Evolutionary conservation across 305 asterid genomes (phyloP).

Genomic region (Petunia hybrid): DNA sequence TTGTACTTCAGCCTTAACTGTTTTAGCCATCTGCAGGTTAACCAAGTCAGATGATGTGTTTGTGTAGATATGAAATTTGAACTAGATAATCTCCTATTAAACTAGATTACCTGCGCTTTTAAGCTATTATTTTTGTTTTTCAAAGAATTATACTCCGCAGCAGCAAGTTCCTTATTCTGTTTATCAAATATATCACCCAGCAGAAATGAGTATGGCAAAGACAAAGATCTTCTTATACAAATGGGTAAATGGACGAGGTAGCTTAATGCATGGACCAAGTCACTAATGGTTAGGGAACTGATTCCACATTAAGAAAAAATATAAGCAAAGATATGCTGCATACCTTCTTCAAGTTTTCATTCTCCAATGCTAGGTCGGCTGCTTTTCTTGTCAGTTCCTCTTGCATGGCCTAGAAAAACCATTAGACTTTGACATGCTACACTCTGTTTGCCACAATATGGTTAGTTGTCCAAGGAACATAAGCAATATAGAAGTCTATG

Average conservation of each 20-base stretch:
- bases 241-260: background rate
- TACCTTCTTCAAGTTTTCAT: conserved; percentile 63
- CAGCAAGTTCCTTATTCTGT: conserved; percentile 62
- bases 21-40: conserved; percentile 45
- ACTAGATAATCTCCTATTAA: background rate
- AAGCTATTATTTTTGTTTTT: conserved; percentile 53
- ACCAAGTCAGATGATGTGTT: background rate
- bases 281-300: background rate
- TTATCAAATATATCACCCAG: background rate
- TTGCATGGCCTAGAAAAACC: conserved; percentile 51
- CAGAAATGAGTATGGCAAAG: background rate
- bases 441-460: background rate
- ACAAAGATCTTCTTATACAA: background rate
- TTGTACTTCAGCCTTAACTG: conserved; percentile 37
- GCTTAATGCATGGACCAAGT: background rate
- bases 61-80: background rate
- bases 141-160: conserved; percentile 46
- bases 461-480: background rate
- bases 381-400: conserved; percentile 54
- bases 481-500: background rate
- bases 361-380: conserved; percentile 52
- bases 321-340: background rate
- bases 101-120: conserved; percentile 51
- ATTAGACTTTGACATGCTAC: conserved; percentile 8
- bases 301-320: background rate